Evolutionary conservation across 805 yeast species (phyloP).

Genomic region (Metschnikowia corniflorae): DNA sequence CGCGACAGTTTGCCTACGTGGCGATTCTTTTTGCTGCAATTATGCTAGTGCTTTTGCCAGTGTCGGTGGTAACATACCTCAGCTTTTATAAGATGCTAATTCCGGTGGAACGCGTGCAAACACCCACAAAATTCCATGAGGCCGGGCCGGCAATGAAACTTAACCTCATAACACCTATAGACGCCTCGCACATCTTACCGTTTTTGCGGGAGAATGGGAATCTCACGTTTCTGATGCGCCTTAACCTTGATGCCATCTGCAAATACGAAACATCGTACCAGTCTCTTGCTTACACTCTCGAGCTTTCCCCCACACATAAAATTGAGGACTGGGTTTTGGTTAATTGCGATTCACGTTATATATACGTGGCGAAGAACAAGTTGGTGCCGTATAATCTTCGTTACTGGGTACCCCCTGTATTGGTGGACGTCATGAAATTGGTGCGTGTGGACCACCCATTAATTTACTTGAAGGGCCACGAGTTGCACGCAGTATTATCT

Average conservation of each 20-base stretch:
- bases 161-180: conserved; percentile 4
- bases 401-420: conserved; percentile 35
- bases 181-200: conserved; percentile 4
- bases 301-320: conserved; percentile 2
- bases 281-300: conserved; percentile 12
- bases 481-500: conserved; percentile 6
- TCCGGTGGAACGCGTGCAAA: conserved; percentile 22
- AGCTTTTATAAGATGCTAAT: conserved; percentile 34
- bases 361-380: conserved; percentile 29
- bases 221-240: conserved; percentile 12
- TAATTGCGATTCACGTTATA: conserved; percentile 30
- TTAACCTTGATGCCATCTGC: conserved; percentile 26
- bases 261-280: conserved; percentile 19
- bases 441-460: conserved; percentile 15
- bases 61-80: conserved; percentile 33
- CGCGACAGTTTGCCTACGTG: conserved; percentile 14
- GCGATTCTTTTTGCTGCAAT: conserved; percentile 19
- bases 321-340: conserved; percentile 16
- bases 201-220: conserved; percentile 13
- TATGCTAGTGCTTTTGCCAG: conserved; percentile 30
- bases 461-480: conserved; percentile 11
- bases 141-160: conserved; percentile 1
- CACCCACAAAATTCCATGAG: conserved; percentile 12
- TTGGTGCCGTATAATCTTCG: conserved; percentile 35
- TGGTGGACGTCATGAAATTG: conserved; percentile 20